phyloP scores from a whole-genome alignment of 2,329 filamentous ascomycete genomes.

The Myriosclerotinia curreyana region DNA sequence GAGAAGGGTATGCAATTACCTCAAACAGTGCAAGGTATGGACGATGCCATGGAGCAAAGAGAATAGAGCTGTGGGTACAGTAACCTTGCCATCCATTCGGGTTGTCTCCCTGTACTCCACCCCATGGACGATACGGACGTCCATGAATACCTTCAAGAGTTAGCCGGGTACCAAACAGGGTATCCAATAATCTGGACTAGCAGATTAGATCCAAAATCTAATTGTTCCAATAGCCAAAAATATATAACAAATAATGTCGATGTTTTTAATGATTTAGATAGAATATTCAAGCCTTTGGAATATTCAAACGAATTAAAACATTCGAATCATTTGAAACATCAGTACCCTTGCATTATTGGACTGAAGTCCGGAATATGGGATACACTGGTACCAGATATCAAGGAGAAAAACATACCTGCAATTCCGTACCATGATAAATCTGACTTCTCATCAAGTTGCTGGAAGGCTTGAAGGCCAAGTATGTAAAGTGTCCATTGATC shows the following conservation, averaged over 20 bases:
- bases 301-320: no score
- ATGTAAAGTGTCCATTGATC: conserved; percentile 76
- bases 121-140: conserved; percentile 61
- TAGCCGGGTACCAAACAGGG: neutral
- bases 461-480: conserved; percentile 63
- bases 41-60: conserved; percentile 82
- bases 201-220: no score
- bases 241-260: conserved; percentile 38
- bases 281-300: no score
- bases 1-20: conserved; percentile 38
- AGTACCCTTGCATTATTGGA: no score
- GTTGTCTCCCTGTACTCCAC: conserved; percentile 47
- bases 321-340: no score
- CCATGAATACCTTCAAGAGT: conserved; percentile 65
- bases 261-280: no score
- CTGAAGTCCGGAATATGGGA: no score
- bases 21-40: conserved; percentile 68
- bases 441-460: conserved; percentile 65
- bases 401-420: conserved; percentile 51
- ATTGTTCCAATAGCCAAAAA: neutral
- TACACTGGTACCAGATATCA: no score
- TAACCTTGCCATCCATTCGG: conserved; percentile 46
- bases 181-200: no score
- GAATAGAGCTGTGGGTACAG: conserved; percentile 70
- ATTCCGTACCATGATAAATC: conserved; percentile 76